Conservation (phyloP, 805 yeast species). For the Tetrapisispora nanseiensis region DNA sequence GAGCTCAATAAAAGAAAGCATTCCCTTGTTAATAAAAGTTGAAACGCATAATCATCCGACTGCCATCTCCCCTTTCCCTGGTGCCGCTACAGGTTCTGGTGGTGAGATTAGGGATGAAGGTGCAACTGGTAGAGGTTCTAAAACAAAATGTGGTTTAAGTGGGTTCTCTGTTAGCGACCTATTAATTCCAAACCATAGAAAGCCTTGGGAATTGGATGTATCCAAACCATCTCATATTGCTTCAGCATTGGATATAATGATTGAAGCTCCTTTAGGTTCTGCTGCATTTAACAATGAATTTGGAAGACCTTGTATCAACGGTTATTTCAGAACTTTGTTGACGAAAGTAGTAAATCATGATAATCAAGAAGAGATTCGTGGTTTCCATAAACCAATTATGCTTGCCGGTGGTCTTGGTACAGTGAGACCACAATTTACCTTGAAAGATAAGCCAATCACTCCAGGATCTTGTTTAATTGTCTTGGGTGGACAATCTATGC, state of each 20-base stretch:
- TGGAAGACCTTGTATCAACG: conserved; percentile 95
- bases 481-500: conserved; percentile 95
- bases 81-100: conserved; percentile 99
- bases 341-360: conserved; percentile 57
- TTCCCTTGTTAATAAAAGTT: conserved; percentile 86
- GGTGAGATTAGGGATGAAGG: conserved; percentile 99
- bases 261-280: conserved; percentile 94
- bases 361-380: conserved; percentile 70
- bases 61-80: conserved; percentile 97
- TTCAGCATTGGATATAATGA: conserved; percentile 85
- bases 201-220: conserved; percentile 90
- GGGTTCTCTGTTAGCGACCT: conserved; percentile 91
- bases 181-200: conserved; percentile 70
- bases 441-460: conserved; percentile 78
- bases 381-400: conserved; percentile 98
- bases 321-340: conserved; percentile 92
- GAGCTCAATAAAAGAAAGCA: conserved; percentile 63
- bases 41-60: conserved; percentile 99
- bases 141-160: conserved; percentile 89
- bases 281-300: conserved; percentile 98
- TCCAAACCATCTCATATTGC: conserved; percentile 94
- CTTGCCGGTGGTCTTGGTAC: conserved; percentile 99
- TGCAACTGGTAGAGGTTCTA: conserved; percentile 98
- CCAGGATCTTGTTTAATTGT: conserved; percentile 90
- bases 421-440: conserved; percentile 83